A percentile compares a stretch with the other conserved stretches of the same genome.
phyloP scores from a whole-genome alignment of 768 basidiomycete species.

The Rhodocollybia butyracea region DNA sequence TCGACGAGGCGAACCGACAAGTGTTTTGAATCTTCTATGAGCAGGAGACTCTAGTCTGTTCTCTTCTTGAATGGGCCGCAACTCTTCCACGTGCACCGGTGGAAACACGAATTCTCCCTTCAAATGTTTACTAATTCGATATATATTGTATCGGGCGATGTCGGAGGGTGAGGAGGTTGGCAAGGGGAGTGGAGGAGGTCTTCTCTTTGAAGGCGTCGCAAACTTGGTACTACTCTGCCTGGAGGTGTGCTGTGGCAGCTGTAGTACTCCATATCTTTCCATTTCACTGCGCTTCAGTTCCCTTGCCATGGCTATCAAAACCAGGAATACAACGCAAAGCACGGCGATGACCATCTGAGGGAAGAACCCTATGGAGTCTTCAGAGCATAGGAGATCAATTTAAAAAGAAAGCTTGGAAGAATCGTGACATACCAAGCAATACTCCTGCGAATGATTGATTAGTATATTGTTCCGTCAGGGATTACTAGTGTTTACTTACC shows the following conservation, averaged over 20 bases:
- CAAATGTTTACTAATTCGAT: conserved; percentile 32
- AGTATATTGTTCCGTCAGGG: neutral
- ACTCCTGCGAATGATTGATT: conserved; percentile 29
- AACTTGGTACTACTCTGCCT: conserved; percentile 4
- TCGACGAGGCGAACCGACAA: neutral
- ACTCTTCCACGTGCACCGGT: conserved; percentile 19
- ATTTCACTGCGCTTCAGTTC: conserved; percentile 30
- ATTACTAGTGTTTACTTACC: conserved; percentile 18
- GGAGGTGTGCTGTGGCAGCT: neutral
- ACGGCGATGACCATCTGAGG: conserved; percentile 53
- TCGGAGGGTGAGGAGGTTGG: conserved; percentile 27
- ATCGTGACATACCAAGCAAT: conserved; percentile 38
- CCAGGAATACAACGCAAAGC: conserved; percentile 36
- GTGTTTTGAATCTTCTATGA: conserved; percentile 6
- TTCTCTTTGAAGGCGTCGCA: conserved; percentile 3
- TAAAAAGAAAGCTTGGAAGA: neutral
- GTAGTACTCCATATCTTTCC: too few species aligned
- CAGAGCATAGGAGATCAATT: neutral
- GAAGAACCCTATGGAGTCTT: conserved; percentile 56
- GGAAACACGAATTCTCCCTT: conserved; percentile 42
- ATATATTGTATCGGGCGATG: conserved; percentile 34
- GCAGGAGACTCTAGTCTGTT: neutral
- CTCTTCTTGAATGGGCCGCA: neutral
- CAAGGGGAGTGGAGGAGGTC: conserved; percentile 27
- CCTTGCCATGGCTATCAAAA: conserved; percentile 39